Base-by-base conservation (phyloP, 2,329 filamentous ascomycete species). In the Amylocarpus encephaloides region DNA sequence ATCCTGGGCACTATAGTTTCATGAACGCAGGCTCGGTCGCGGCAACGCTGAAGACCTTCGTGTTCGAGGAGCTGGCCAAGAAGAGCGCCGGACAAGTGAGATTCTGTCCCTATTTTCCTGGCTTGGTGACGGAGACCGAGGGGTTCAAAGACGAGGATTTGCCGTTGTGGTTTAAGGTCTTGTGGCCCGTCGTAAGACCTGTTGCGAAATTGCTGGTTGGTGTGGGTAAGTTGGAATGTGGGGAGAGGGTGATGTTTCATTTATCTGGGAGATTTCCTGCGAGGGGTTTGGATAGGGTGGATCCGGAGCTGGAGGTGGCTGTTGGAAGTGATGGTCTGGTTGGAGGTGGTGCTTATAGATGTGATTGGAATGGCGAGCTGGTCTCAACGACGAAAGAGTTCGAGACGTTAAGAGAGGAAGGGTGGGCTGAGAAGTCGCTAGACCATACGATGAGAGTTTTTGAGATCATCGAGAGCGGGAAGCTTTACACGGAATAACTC, bases 71-170 rank as follows among this genome's bases (percentile, higher is more conserved):
- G 18, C 41, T 68, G 0, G 64, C 64, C 2, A 46, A 55, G 6
- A 46, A 61, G 39, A 51, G 68, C 40, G 49, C 57, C 1, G 61
- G 61, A 2, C 62, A 60, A 22, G 38, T 69, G 3, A 48, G 51
- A 3, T 51, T 65, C 11, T 52, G 57, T 4, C 66, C 68, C 52
- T 60, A 65, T 29, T 67, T 61, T 41, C 68, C 68, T 0, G 64
- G 67, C 1, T 52, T 70, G 0, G 66, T 70, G 2, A 54, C 65
- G 22, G 22, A 26, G 6, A 64, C 62, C 0, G 62, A 62, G 1
- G 58, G 26, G 0, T 68, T 66, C 32, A 54, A 60, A 19, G 60
- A 50, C 19, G 43, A 54, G 1, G 59, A 53, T 1, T 54, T 62
- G 15, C 65, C 66, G 7, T 19, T 46, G 1, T 70, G 66, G 64